Evolutionary conservation across 495 filamentous ascomycete species (phyloP).

Genomic region (Talaromyces nanjingensis): DNA sequence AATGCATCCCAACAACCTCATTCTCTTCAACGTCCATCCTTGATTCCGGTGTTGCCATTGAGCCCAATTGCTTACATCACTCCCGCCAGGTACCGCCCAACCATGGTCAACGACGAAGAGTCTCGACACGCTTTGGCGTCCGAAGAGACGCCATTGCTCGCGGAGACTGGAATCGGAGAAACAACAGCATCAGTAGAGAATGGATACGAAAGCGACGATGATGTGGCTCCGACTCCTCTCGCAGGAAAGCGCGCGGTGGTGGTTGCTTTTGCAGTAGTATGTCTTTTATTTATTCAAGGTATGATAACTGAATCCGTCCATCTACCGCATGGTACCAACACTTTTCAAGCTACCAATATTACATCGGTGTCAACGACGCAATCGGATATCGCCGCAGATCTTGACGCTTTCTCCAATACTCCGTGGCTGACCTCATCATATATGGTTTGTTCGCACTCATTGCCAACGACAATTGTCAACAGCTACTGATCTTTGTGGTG

Average conservation of each 20-base stretch:
- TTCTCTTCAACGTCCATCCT: not conserved
- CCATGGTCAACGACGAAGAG: conserved; percentile 1
- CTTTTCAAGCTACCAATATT: conserved; percentile 57
- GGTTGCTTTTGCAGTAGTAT: not conserved
- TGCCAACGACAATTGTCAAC: not conserved
- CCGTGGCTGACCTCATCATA: conserved; percentile 74
- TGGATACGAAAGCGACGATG: not conserved
- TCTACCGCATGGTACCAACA: not conserved
- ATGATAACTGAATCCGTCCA: not conserved
- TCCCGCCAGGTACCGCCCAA: not conserved
- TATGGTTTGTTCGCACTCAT: conserved; percentile 26
- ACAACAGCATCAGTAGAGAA: not conserved
- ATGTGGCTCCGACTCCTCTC: not conserved
- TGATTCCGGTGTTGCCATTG: not conserved
- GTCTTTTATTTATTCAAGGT: conserved; percentile 2
- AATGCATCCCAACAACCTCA: not conserved
- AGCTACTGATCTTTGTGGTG: not conserved
- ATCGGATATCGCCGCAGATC: conserved; percentile 60
- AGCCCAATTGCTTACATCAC: not conserved
- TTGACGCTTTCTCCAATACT: conserved; percentile 61
- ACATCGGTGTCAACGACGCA: conserved; percentile 71
- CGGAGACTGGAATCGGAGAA: not conserved
- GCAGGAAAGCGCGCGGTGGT: not conserved
- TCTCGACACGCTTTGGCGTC: not conserved
- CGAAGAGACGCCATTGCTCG: not conserved